phyloP scores from a whole-genome alignment of 352 stramenopile genomes.

The Globisporangium irregulare region DNA sequence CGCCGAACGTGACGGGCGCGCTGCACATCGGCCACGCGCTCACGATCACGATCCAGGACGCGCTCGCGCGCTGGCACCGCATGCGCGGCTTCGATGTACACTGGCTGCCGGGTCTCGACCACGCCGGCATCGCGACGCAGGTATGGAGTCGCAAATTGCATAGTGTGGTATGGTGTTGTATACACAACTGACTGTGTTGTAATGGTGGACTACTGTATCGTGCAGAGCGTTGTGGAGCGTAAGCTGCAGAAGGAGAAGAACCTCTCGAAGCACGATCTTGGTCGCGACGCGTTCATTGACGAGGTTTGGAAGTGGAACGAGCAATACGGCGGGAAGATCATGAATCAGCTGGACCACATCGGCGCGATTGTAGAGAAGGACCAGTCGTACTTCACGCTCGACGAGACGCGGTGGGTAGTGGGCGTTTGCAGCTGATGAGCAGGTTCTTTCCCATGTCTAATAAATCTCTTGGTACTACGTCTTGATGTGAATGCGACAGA shows the following conservation, averaged over 20 bases:
- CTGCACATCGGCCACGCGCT: conserved; percentile 99
- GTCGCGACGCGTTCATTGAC: conserved; percentile 95
- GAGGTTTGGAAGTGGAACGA: conserved; percentile 98
- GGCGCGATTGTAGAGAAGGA: conserved; percentile 96
- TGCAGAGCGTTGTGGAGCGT: conserved; percentile 96
- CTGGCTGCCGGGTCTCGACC: conserved; percentile 97
- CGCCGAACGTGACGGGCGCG: conserved; percentile 93
- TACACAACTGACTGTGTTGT: neutral
- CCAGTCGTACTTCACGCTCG: conserved; percentile 98
- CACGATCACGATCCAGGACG: conserved; percentile 97
- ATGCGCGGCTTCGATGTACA: conserved; percentile 97
- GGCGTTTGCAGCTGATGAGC: conserved; percentile 15
- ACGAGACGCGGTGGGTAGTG: conserved; percentile 90
- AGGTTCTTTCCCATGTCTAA: neutral
- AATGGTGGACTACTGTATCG: neutral
- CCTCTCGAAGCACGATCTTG: conserved; percentile 92
- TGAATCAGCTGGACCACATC: conserved; percentile 92
- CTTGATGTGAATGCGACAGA: conserved; percentile 12
- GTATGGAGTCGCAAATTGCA: conserved; percentile 3
- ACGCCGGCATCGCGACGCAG: conserved; percentile 99
- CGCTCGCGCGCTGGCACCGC: conserved; percentile 96
- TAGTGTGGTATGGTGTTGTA: neutral
- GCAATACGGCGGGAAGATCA: conserved; percentile 96
- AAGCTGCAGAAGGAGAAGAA: conserved; percentile 95
- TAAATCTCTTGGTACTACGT: neutral